Percentiles rank a stretch among this genome's conserved stretches.
These are phyloP conservation scores for Leccinellum luteum DNA, from an alignment of 768 basidiomycete species.

Conservation along the genomic window DNA sequence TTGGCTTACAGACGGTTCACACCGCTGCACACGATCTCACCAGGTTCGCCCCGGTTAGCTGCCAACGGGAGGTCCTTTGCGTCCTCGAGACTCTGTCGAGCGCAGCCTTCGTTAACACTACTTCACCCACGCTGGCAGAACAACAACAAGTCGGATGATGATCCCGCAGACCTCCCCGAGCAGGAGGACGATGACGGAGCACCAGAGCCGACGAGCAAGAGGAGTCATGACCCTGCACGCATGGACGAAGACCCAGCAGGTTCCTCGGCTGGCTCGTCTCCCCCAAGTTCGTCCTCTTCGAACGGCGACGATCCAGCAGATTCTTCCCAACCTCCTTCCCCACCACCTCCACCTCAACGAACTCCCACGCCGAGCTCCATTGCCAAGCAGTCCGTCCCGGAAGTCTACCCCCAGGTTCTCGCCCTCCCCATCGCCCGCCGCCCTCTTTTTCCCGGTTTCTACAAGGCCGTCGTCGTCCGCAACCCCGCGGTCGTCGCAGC, in stretches of 20 bases:
- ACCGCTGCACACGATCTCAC: slow-evolving; percentile 5
- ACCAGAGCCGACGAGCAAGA: slow-evolving; percentile 19
- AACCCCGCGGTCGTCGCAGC: slow-evolving; percentile 90
- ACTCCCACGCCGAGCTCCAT: slow-evolving; percentile 51
- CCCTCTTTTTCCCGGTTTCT: slow-evolving; percentile 96
- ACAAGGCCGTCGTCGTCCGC: slow-evolving; percentile 94
- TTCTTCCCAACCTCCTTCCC: slow-evolving; percentile 19
- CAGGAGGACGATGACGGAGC: slow-evolving; percentile 23
- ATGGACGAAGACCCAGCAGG: slow-evolving; percentile 31
- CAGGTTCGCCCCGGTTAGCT: neutral
- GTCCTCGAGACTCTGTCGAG: slow-evolving; percentile 20
- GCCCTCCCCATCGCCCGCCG: slow-evolving; percentile 94
- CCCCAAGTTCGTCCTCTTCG: slow-evolving; percentile 31
- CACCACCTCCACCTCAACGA: slow-evolving; percentile 37
- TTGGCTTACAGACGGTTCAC: slow-evolving; percentile 9
- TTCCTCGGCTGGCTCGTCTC: slow-evolving; percentile 31
- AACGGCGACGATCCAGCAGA: slow-evolving; percentile 38
- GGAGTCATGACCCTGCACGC: slow-evolving; percentile 15
- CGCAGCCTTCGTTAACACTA: slow-evolving; percentile 32
- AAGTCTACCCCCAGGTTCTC: slow-evolving; percentile 89
- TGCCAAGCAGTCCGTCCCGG: slow-evolving; percentile 85
- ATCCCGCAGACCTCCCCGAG: slow-evolving; percentile 23
- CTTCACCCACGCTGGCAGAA: slow-evolving; percentile 40
- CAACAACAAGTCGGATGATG: slow-evolving; percentile 27
- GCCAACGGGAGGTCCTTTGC: slow-evolving; percentile 25